Base-by-base conservation (phyloP, 495 filamentous ascomycete genomes). In the Amphirosellinia nigrospora region DNA sequence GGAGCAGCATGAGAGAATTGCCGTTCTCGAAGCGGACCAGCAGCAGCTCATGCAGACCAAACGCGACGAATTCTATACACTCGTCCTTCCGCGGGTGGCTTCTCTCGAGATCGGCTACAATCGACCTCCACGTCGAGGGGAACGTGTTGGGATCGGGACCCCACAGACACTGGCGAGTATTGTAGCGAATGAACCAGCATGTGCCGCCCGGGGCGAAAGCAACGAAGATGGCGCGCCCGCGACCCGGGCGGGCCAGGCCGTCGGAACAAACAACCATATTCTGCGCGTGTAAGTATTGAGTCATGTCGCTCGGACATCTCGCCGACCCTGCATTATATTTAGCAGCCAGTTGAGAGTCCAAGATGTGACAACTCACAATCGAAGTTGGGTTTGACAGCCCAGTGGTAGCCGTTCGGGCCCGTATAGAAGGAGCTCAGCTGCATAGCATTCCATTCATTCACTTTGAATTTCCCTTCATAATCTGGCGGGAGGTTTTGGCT, bases 361-460 rank as follows among this genome's bases (percentile, higher is more conserved):
- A 16, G 10, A 21, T 23, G 9, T 23, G n/a, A 15, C 58, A 16
- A 21, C 59, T 62, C 39, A 62, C 59, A 62, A 30, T 62, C 13
- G 2, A 32, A 32, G 26, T 46, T 62, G 23, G 59, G 59, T 9
- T 9, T 62, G 1, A 30, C 5, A 5, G 39, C 59, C 59, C 59
- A 62, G 39, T 62, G 59, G 9, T 46, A 62, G 39, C 59, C 59
- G 26, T 30, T n/a, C 26, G 59, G 59, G 59, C 59, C 59, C 11
- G 59, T 62, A 62, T 62, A 62, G 26, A 62, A 62, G 21, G 36
- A 4, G 9, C 6, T 62, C 15, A 62, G 38, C 26, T 43, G 34
- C 59, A 62, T 62, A 5, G 59, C 59, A 38, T 62, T 62, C 59
- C 59, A 62, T 1, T 62, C 59, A 62, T 62, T 62, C 59, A 62